Evolutionary conservation across 2,329 filamentous ascomycete species (phyloP), one percentile per base, ranked within the genome.

Genomic region (Cladosporium sp.): DNA sequence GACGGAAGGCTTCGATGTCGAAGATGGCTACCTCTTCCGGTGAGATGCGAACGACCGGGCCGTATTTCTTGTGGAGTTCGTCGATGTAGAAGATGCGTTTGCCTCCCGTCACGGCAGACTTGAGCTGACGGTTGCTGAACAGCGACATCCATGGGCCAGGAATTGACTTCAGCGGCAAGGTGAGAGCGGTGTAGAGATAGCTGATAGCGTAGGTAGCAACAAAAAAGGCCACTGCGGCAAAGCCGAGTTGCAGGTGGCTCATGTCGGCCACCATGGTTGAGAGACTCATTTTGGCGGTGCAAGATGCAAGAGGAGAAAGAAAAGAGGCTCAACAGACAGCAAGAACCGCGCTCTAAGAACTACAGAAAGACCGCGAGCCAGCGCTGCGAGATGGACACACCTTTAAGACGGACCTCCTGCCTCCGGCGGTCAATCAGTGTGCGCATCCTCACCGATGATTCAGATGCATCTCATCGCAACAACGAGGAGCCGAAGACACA

Each of bases 1-100:
- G 48, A 7, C 48, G 40, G 70, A 75, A 79, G 2, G 64, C 65
- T 4, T 63, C 50, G 9, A 65, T 55, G 31, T 68, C 63, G 35
- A 64, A 68, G 55, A 73, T 77, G 1, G 72, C 71, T 3, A 78
- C 67, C 58, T 78, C 74, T 46, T 71, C 68, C 0, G 77, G 77
- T 0, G 70, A 71, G 7, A 78, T 67, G 3, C 77, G 74, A 1
- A 80, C 74, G 1, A 68, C 72, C 0, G 72, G 63, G 9, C 77
- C 77, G 55, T 78, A 76, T 46, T 68, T 52, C 13, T 61, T 48
- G 54, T 81, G 77, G 0, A 81, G 54, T 8, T 32, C 22, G 16
- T 60, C 50, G 49, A 66, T 63, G 18, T 53, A 54, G 9, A 53
- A 63, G 43, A 52, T 58, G 46, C 61, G 58, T 46, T 63, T 58